phyloP scores from a whole-genome alignment of 352 stramenopile species.

The Pythium guiyangense region DNA sequence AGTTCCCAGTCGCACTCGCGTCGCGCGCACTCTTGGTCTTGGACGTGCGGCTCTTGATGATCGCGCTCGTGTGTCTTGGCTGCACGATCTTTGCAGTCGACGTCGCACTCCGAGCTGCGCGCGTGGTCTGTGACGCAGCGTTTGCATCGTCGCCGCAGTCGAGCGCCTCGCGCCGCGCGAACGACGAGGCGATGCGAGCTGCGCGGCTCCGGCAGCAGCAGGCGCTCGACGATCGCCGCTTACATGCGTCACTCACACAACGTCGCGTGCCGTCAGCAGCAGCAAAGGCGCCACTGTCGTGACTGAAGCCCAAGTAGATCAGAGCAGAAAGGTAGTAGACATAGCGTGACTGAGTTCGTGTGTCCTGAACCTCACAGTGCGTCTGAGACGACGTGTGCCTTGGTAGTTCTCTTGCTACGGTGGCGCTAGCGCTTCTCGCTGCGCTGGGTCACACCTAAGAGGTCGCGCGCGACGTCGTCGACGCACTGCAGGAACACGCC shows the following conservation, averaged over 20 bases:
- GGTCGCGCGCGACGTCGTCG: slow-evolving; percentile 29
- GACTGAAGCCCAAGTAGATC: too few relatives aligned
- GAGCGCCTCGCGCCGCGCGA: background rate
- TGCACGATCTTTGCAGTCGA: slow-evolving; percentile 27
- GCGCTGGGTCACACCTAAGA: slow-evolving; percentile 22
- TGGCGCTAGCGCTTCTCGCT: slow-evolving; percentile 2
- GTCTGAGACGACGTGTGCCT: too few relatives aligned
- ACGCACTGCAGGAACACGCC: slow-evolving; percentile 39
- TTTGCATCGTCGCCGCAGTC: slow-evolving; percentile 47
- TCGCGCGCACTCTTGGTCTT: slow-evolving; percentile 15
- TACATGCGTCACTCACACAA: slow-evolving; percentile 2
- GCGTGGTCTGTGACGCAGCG: slow-evolving; percentile 12
- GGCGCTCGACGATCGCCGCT: slow-evolving; percentile 5
- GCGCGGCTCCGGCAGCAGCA: slow-evolving; percentile 27
- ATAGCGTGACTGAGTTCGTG: too few relatives aligned
- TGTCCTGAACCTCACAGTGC: too few relatives aligned
- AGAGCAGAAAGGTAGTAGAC: too few relatives aligned
- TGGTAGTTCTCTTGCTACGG: background rate
- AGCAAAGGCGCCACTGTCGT: too few relatives aligned
- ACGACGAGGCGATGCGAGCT: slow-evolving; percentile 80
- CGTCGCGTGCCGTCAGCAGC: background rate
- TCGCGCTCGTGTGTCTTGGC: slow-evolving; percentile 19
- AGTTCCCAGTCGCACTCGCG: slow-evolving; percentile 23
- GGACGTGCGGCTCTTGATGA: slow-evolving; percentile 18
- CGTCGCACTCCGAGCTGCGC: slow-evolving; percentile 7